phyloP scores from a whole-genome alignment of 192 early-diverging fungal genomes.

The Allomyces macrogynus region DNA sequence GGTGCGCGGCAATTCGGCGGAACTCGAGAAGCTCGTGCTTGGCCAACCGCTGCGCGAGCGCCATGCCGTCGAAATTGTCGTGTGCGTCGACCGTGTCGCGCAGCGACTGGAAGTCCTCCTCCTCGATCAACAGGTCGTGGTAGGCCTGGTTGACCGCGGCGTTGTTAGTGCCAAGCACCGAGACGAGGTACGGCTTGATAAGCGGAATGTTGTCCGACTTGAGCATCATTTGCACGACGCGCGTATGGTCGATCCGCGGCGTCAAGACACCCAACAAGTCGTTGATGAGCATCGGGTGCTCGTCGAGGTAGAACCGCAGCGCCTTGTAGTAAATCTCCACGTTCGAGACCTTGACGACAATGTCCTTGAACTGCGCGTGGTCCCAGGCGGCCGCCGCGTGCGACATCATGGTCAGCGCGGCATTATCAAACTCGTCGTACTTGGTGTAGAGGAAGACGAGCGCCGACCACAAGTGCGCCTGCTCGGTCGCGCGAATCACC shows the following conservation, averaged over 20 bases:
- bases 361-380: constrained; percentile 88
- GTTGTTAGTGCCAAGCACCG: constrained; percentile 81
- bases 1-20: constrained; percentile 84
- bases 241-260: constrained; percentile 84
- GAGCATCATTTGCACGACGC: constrained; percentile 91
- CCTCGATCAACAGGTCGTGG: constrained; percentile 93
- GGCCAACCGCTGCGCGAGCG: constrained; percentile 75
- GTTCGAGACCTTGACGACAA: constrained; percentile 91
- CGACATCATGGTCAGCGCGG: constrained; percentile 81
- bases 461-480: constrained; percentile 87
- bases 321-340: constrained; percentile 98
- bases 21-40: constrained; percentile 95
- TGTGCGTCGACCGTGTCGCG: constrained; percentile 86
- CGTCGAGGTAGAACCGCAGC: constrained; percentile 83
- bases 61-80: constrained; percentile 86
- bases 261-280: constrained; percentile 78
- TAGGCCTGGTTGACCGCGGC: constrained; percentile 83
- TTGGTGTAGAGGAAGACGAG: constrained; percentile 96
- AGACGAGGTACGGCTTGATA: constrained; percentile 86
- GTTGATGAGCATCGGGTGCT: constrained; percentile 84
- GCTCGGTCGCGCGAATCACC: constrained; percentile 85
- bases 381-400: constrained; percentile 94
- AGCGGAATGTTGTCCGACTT: constrained; percentile 95
- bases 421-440: constrained; percentile 98
- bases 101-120: constrained; percentile 85